Base-by-base conservation (phyloP, 1,139 yeast genomes). In the Saccharomyces hybrid region DNA sequence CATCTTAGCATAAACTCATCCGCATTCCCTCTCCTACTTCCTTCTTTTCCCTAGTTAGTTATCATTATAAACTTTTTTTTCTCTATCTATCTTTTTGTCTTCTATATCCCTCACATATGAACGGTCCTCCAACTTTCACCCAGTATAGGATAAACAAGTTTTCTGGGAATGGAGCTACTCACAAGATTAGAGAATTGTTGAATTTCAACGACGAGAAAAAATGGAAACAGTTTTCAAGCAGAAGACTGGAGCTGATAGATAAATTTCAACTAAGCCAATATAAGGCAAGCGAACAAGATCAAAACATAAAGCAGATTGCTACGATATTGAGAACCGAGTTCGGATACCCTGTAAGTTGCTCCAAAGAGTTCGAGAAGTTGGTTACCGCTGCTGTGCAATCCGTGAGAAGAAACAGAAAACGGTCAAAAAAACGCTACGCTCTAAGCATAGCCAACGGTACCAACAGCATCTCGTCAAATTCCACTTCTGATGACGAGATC, bases 201-300 rank as follows among this genome's bases (percentile, higher is more conserved):
- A 80, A 84, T 56, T 93, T 93, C 70, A 76, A 75, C 23, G 97
- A 93, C 68, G 96, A 89, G 60, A 75, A 83, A 53, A 77, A 79
- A 55, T 93, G 99, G 99, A 88, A 88, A 67, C 80, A 84, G 62
- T 91, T 93, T 67, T 86, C 95, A 11, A 90, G 96, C 1, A 75
- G 98, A 55, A 74, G 99, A 59, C 75, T 93, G 47, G 97, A 90
- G 70, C 76, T 93, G 55, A 93, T 93, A 47, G 97, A 91, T 68
- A 81, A 86, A 25, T 76, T 89, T 62, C 85, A 84, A 53, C 75
- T 93, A 54, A 82, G 90, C 60, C 78, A 84, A 31, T 82, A 82
- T 58, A 91, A 90, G 73, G 98, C 98, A 1, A 82, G 91, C 55
- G 98, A 93, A 68, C 98, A 93, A 69, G 97, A 91, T 62, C 81